These are phyloP conservation scores for Rhizopogon salebrosus DNA, from an alignment of 768 basidiomycete species.

Conservation along the genomic window DNA sequence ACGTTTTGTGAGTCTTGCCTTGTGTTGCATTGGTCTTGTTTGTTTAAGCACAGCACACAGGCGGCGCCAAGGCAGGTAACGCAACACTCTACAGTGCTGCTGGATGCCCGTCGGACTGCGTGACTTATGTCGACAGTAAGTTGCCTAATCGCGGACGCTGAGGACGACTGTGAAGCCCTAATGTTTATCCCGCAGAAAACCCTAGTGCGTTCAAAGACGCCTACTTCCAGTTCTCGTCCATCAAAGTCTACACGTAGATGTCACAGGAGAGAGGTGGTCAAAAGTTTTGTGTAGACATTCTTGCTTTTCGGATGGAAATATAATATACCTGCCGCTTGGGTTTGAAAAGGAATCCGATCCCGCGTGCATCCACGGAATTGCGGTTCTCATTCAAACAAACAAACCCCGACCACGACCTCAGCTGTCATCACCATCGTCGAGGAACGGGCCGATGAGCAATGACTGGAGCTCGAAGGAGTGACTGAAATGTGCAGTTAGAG, in stretches of 20 bases:
- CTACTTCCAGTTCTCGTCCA: slow-evolving; percentile 64
- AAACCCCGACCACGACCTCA: no score
- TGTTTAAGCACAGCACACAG: slow-evolving; percentile 24
- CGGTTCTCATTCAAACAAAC: no score
- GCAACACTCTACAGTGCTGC: slow-evolving; percentile 34
- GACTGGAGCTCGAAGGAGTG: no score
- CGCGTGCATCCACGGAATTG: no score
- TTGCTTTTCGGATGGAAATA: no score
- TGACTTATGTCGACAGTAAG: slow-evolving; percentile 30
- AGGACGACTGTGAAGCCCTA: neutral
- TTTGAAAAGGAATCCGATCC: no score
- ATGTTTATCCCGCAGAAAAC: slow-evolving; percentile 38
- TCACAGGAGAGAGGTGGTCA: neutral
- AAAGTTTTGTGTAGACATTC: no score
- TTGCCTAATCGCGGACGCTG: slow-evolving; percentile 3
- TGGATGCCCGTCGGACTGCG: slow-evolving; percentile 51
- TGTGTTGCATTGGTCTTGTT: neutral
- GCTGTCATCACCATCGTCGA: no score
- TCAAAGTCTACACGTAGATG: slow-evolving; percentile 44
- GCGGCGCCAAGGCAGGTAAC: slow-evolving; percentile 55
- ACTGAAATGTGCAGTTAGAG: no score
- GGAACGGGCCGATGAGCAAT: no score
- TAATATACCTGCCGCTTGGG: no score
- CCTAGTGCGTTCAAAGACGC: slow-evolving; percentile 63
- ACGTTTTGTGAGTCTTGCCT: slow-evolving; percentile 50